Base-by-base conservation (phyloP, 208 protist species). In the Zelonia costaricensis region DNA sequence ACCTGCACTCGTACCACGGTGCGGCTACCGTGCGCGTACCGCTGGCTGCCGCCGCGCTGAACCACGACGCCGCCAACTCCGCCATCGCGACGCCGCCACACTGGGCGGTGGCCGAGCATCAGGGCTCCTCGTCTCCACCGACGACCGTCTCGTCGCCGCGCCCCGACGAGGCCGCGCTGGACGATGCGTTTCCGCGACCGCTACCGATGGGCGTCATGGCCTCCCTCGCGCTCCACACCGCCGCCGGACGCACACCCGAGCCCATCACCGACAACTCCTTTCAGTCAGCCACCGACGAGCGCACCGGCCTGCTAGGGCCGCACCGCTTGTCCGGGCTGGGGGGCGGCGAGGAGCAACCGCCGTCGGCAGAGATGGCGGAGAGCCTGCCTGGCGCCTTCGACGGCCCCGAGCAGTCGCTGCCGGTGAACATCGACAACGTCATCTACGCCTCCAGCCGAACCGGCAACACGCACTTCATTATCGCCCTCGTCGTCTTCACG, bases 401-500 rank as follows among this genome's bases (percentile, higher is more conserved):
- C n/a, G 51, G 63, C 10, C 44, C 51, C 5, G 56, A 65, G 49
- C 45, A 68, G 47, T 69, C 54, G 20, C 61, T 80, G 15, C 35
- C 62, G 13, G 66, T 91, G 22, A 79, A 47, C 58, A 58, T 66
- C 20, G 81, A 92, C 48, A 86, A 97, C 62, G 49, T 94, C n/a
- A 60, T 96, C 9, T 82, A 93, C 31, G 61, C 86, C 40, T 83
- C 83, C 10, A 95, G 85, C 42, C 40, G 79, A 28, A 64, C 95
- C 15, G 61, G 75, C 27, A 97, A 97, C 76, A 97, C 93, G 18
- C 75, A 85, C 7, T 91, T 79, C 22, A 60, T 91, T 16, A 76
- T 96, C 30, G 91, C 84, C 42, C 31, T 97, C 4, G 88, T 79
- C 3, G 76, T 97, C 12, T 98, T 98, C 57, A 98, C 96, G 4